Evolutionary conservation across 148 eudicot genomes (phyloP), one percentile per base, ranked within the genome.

Genomic region (Chenopodium quinoa): DNA sequence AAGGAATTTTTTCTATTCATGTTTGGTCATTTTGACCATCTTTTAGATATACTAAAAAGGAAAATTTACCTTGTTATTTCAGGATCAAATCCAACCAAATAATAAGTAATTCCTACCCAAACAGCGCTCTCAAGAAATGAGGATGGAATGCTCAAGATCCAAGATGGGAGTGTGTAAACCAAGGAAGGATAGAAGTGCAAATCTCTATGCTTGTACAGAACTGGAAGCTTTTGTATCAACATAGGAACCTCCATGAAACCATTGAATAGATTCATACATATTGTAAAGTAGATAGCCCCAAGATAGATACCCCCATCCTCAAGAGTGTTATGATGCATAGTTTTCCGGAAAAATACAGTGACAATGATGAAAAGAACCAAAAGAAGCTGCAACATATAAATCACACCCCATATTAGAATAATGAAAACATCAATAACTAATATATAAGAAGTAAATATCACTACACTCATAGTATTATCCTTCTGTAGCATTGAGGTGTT

Each of bases 181-280:
- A 98, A 96, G 85, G 97, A 92, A 12, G 99, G 98, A 81, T 93
- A 96, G 85, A 96, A 91, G 69, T 83, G 91, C 82, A 94, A 86
- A 81, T 92, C 99, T 83, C 98, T 87, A 73, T 96, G 99, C 89
- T 96, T 96, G 89, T 93, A 96, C 50, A 93, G 88, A 79, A 94
- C 92, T 34, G 97, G 99, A 83, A 96, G 98, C 85, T 96, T 94
- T 69, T 91, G 88, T 87, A 96, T 92, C 86, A 92, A 81, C 92
- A 96, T 85, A 29, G 98, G 97, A 60, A 94, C 94, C 89, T 94
- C 99, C 95, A 90, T 88, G 85, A 96, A 92, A 73, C 99, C 99
- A 83, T 96, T 96, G 84, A 96, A 96, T 71, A 96, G 85, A 76
- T 90, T 92, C 97, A 92, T 93, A 71, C 91, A 90, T 82, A 96